Conservation (phyloP, 202 grass and related monocot genomes). For the Brachypodium distachyon region DNA sequence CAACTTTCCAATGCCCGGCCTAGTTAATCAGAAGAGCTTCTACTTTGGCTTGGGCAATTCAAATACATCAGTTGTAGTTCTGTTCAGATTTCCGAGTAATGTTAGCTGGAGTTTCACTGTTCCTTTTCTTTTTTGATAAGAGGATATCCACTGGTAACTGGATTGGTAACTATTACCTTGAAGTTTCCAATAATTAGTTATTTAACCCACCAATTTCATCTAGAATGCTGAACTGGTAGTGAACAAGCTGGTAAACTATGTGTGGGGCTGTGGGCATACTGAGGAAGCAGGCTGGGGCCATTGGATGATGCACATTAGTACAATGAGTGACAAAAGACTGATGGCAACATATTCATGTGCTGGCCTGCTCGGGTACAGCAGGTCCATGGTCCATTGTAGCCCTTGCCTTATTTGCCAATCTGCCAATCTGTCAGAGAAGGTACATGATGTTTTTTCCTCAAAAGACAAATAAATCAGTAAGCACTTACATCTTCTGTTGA, state of each 20-base stretch:
- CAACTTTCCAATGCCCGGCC: neutral
- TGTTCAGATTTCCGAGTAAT: neutral
- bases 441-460: neutral
- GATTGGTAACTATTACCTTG: neutral
- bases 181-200: neutral
- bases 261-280: neutral
- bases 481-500: constrained; percentile 42
- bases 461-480: constrained; percentile 16
- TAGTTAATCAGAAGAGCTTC: constrained; percentile 3
- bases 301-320: constrained; percentile 24
- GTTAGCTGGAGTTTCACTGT: too few species aligned
- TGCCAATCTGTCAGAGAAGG: constrained; percentile 16
- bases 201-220: neutral
- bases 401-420: constrained; percentile 31
- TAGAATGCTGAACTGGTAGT: neutral
- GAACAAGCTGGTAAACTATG: neutral
- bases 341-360: constrained; percentile 29
- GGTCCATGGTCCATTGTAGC: constrained; percentile 23
- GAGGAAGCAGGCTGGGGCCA: constrained; percentile 2
- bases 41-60: neutral
- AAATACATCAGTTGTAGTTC: neutral
- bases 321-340: constrained; percentile 33
- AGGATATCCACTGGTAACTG: too few species aligned
- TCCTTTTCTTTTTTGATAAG: too few species aligned
- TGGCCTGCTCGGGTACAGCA: constrained; percentile 27